A percentile compares a stretch with the other conserved stretches of the same genome.
Conservation (phyloP, 164 flowering plant genomes). For the Magnolia changhungtana region DNA sequence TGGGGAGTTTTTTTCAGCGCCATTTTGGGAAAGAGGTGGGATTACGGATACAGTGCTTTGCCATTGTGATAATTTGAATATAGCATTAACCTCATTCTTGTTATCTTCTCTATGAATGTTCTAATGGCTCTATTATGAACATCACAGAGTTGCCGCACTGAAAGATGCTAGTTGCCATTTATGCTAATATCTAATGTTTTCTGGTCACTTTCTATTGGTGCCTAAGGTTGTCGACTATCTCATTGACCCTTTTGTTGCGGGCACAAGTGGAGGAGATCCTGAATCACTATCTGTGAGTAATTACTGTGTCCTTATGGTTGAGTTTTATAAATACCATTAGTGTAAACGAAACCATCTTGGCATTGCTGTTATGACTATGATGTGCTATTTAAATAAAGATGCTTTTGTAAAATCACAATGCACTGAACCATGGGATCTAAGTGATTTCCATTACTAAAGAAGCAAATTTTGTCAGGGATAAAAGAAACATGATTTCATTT, state of each 20-base stretch:
- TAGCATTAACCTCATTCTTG: background rate
- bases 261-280: conserved; percentile 84
- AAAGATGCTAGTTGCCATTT: background rate
- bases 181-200: background rate
- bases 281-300: conserved; percentile 85
- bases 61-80: background rate
- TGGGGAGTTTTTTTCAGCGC: conserved; percentile 76
- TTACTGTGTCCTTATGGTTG: conserved; percentile 1
- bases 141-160: background rate
- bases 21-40: conserved; percentile 93
- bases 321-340: background rate
- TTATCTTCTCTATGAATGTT: background rate
- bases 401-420: too few relatives aligned
- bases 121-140: background rate
- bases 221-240: conserved; percentile 87
- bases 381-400: too few relatives aligned
- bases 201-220: background rate
- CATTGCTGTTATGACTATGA: too few relatives aligned
- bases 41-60: background rate
- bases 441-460: too few relatives aligned
- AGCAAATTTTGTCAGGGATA: too few relatives aligned
- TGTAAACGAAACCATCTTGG: background rate
- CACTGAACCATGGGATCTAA: too few relatives aligned
- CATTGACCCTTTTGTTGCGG: conserved; percentile 92
- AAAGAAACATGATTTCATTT: too few relatives aligned